Percentiles rank a stretch among this genome's conserved stretches.
Evolutionary conservation across 2,329 filamentous ascomycete genomes (phyloP).

Genomic region (Metarhizium humberi): DNA sequence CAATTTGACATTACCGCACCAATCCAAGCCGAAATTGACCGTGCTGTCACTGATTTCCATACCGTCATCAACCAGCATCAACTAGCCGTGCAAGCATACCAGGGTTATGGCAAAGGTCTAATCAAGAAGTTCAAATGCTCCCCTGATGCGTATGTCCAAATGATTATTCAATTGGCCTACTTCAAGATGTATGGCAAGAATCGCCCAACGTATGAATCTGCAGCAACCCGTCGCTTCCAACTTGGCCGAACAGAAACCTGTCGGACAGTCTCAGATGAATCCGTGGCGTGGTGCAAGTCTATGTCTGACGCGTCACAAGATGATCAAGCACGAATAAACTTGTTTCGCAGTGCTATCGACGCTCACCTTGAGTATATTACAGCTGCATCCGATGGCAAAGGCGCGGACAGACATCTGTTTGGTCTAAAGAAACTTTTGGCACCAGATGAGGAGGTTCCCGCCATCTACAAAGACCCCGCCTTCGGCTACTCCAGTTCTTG

Average conservation of each 20-base stretch:
- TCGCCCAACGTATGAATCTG: conserved; percentile 94
- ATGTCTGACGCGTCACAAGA: conserved; percentile 63
- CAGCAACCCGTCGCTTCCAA: conserved; percentile 90
- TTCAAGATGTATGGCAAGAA: conserved; percentile 99
- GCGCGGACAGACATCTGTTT: conserved; percentile 94
- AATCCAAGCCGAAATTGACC: conserved; percentile 68
- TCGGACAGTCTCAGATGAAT: conserved; percentile 83
- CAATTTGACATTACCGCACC: conserved; percentile 70
- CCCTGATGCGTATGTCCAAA: conserved; percentile 94
- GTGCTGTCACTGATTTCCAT: conserved; percentile 69
- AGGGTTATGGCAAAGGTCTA: conserved; percentile 93
- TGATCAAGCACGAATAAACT: conserved; percentile 55
- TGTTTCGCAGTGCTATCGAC: conserved; percentile 74
- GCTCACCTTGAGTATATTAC: conserved; percentile 85
- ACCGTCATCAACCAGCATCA: conserved; percentile 80
- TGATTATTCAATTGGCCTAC: conserved; percentile 97
- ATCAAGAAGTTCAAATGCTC: conserved; percentile 99
- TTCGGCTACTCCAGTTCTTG: conserved; percentile 77
- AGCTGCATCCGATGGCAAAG: conserved; percentile 83
- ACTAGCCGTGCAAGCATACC: conserved; percentile 87
- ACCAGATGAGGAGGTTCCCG: conserved; percentile 70
- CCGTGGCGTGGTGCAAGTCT: conserved; percentile 78
- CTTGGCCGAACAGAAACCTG: conserved; percentile 94
- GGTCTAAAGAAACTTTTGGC: conserved; percentile 85
- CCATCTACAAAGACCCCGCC: conserved; percentile 79